These are phyloP conservation scores for Conringia planisiliqua DNA, from an alignment of 345 rosid species.

Conservation along the genomic window DNA sequence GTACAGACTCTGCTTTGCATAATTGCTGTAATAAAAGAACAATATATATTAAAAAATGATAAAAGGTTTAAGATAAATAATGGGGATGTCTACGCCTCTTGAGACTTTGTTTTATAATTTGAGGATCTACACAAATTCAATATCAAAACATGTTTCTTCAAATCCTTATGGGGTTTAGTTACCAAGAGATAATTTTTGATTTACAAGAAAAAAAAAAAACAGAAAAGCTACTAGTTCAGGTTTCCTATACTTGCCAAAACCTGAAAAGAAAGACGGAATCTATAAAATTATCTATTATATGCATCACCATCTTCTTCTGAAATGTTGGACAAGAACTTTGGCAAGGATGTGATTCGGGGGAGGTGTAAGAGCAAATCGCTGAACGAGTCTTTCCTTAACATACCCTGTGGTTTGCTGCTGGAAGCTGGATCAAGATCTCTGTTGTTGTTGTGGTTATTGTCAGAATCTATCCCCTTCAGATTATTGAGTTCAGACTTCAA, in stretches of 20 bases:
- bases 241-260: slow-evolving; percentile 34
- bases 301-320: slow-evolving; percentile 76
- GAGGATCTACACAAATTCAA: slow-evolving; percentile 42
- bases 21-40: slow-evolving; percentile 20
- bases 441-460: slow-evolving; percentile 23
- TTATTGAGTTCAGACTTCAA: slow-evolving; percentile 36
- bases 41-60: not conserved
- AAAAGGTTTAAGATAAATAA: not conserved
- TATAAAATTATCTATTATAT: slow-evolving; percentile 45
- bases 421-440: slow-evolving; percentile 47
- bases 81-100: not conserved
- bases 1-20: slow-evolving; percentile 34
- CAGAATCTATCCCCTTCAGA: slow-evolving; percentile 33
- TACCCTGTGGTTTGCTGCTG: slow-evolving; percentile 54
- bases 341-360: slow-evolving; percentile 86
- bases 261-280: slow-evolving; percentile 4
- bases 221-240: slow-evolving; percentile 21
- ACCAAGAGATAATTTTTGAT: slow-evolving; percentile 22
- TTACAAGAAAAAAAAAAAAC: slow-evolving; percentile 17
- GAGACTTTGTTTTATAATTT: slow-evolving; percentile 3
- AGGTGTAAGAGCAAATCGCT: slow-evolving; percentile 83
- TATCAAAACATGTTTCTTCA: slow-evolving; percentile 52
- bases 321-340: slow-evolving; percentile 88
- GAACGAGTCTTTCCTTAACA: slow-evolving; percentile 89
- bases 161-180: slow-evolving; percentile 40